Conservation (phyloP, 441 rosid genomes). For the Arabidopsis lyrata region DNA sequence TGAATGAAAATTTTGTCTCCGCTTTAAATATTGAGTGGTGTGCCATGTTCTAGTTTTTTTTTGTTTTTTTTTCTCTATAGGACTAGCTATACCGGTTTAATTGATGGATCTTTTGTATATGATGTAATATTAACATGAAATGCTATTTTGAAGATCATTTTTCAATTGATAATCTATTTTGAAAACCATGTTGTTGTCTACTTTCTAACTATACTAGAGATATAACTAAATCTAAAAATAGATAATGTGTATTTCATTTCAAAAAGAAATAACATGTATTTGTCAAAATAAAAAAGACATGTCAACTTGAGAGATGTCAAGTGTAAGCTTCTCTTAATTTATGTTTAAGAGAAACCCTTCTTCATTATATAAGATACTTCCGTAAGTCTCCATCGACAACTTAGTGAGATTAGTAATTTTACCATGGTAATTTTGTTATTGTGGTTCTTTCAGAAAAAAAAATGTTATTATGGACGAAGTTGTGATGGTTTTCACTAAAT, state of each 20-base stretch:
- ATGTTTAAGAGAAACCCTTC: too few species aligned
- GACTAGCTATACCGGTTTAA: neutral
- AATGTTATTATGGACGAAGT: neutral
- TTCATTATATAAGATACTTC: too few species aligned
- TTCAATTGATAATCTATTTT: neutral
- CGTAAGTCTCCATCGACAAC: neutral
- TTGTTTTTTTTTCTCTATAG: neutral
- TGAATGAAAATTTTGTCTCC: constrained; percentile 1
- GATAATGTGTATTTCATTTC: too few species aligned
- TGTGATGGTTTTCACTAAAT: neutral
- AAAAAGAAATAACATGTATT: too few species aligned
- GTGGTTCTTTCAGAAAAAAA: too few species aligned
- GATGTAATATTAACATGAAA: neutral
- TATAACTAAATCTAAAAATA: too few species aligned
- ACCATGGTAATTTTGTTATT: too few species aligned
- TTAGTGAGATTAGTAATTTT: neutral
- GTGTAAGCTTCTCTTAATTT: too few species aligned
- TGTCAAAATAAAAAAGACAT: too few species aligned
- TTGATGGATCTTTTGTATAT: constrained; percentile 5
- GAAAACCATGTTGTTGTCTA: constrained; percentile 1
- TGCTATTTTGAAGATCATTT: neutral
- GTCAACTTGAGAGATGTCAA: too few species aligned
- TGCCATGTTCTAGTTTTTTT: constrained; percentile 31
- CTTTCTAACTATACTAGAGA: too few species aligned
- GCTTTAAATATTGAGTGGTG: constrained; percentile 28